Base-by-base conservation (phyloP, 2,329 filamentous ascomycete genomes). In the Passalora sequoiae region DNA sequence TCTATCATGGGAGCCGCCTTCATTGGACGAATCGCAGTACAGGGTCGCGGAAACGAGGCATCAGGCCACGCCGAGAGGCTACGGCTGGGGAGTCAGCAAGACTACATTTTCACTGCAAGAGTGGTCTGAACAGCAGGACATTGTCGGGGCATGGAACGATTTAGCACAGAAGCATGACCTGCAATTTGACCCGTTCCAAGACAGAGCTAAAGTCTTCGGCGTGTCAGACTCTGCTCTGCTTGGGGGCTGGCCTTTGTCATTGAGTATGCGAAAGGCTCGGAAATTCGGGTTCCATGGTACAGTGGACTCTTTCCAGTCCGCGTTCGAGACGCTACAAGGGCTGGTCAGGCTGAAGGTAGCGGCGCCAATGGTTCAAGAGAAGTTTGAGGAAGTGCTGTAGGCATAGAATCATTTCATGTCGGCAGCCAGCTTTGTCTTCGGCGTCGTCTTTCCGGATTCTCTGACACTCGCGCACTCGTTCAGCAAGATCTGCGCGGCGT, bases 91-190 rank as follows among this genome's bases (percentile, higher is more conserved):
- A 3, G 37, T 36, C 5, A 44, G 44, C 2, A 35, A 45, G 7
- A 42, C 45, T 4, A 48, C 41, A 2, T 51, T 50, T 25, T 48
- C 46, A 10, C 35, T 57, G 5, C 4, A 55, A 0, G 62, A 69
- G n/a, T 77, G 73, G 74, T 67, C 71, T 0, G 60, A 67, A 42
- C 53, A 64, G 20, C 57, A 60, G 0, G 64, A 69, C n/a, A 69
- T 74, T 2, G 54, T 63, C 24, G 47, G 63, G 7, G 66, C 68
- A 1, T 75, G 73, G 72, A 55, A 59, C 13, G 28, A 39, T n/a
- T 25, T 57, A 3, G 49, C 44, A 31, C 17, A 50, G 20, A 32
- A 42, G 17, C 44, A 55, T 24, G 38, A 16, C 3, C 39, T 55
- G 1, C 20, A 35, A 1, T 36, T 49, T 17, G 41, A 56, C 20